Evolutionary conservation across 164 flowering plant species (phyloP), one percentile per base, ranked within the genome.

Genomic region (Vitis cinerea): DNA sequence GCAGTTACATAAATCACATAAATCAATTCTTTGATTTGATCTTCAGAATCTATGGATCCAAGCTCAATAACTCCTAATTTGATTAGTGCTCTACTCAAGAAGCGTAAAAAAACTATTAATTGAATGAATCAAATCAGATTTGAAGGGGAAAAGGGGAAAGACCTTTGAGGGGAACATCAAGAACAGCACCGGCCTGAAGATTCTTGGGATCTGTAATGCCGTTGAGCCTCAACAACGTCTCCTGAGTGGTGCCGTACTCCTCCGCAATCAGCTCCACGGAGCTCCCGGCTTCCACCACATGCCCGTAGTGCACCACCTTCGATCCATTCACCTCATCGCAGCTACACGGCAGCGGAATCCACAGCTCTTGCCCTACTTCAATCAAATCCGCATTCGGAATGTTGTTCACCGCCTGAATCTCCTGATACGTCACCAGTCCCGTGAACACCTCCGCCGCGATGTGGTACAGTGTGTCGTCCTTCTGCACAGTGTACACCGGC

Each of bases 331-430:
- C 92, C 0, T 74, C 72, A 52, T 92, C 94, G 72, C 97, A 92
- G 84, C 93, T 88, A 64, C 97, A 90, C 1, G 97, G 97, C 59
- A 92, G 77, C 30, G 97, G 97, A 49, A 92, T 90, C 83, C 75
- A 55, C 68, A 92, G 76, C 72, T 64, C n/a, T 68, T 75, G 72
- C 50, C 78, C 79, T 0, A 52, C 29, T 0, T 37, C 8, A 23
- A 92, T 92, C 61, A 7, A 0, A 66, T 75, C 13, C 7, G 72
- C 60, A 61, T 90, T 8, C 4, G 66, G 0, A 15, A 92, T 84
- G 9, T 60, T 61, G 66, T 89, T 94, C 13, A 58, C 88, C 3
- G 54, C 67, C 54, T 63, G 79, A 70, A 94, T 92, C 30, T 84
- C 70, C 62, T 49, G 75, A 79, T 9, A 83, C 10, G 75, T 76